Percentiles rank a stretch among this genome's conserved stretches.
phyloP scores from a whole-genome alignment of 2,329 filamentous ascomycete genomes.

The Colletotrichum sp. region DNA sequence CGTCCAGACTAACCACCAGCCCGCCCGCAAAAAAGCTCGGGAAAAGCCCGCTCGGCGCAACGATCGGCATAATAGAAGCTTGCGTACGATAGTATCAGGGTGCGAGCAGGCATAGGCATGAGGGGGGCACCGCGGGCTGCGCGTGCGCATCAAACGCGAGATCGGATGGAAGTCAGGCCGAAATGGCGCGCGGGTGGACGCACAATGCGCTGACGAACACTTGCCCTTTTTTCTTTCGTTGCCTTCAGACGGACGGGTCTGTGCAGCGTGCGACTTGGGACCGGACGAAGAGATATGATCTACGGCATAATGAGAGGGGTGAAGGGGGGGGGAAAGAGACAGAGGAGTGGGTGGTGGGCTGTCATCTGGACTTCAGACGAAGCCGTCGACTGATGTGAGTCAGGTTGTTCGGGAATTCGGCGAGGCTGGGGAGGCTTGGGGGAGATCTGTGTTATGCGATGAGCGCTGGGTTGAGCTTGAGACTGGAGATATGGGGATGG shows the following conservation, averaged over 20 bases:
- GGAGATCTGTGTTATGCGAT: slow-evolving; percentile 4
- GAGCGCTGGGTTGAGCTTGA: not conserved
- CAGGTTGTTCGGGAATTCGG: not conserved
- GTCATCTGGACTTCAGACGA: not conserved
- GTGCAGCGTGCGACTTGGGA: too few relatives aligned
- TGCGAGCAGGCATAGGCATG: not conserved
- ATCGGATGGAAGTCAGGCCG: slow-evolving; percentile 8
- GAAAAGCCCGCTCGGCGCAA: not conserved
- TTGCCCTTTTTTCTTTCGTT: too few relatives aligned
- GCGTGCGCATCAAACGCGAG: not conserved
- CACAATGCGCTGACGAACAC: not conserved
- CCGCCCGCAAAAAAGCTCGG: not conserved
- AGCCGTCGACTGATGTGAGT: not conserved
- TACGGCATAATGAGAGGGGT: too few relatives aligned
- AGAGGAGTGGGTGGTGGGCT: not conserved
- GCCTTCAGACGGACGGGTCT: too few relatives aligned
- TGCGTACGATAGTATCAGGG: not conserved
- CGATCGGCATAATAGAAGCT: not conserved
- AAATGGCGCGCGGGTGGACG: not conserved
- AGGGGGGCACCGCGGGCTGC: not conserved
- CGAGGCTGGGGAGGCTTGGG: slow-evolving; percentile 1
- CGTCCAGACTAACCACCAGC: too few relatives aligned
- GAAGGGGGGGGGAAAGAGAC: too few relatives aligned
- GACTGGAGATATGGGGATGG: not conserved
- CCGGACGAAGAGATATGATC: too few relatives aligned